A percentile compares a stretch with the other conserved stretches of the same genome.
Conservation (phyloP, 306 rosid species). For the Begonia fuchsioides region DNA sequence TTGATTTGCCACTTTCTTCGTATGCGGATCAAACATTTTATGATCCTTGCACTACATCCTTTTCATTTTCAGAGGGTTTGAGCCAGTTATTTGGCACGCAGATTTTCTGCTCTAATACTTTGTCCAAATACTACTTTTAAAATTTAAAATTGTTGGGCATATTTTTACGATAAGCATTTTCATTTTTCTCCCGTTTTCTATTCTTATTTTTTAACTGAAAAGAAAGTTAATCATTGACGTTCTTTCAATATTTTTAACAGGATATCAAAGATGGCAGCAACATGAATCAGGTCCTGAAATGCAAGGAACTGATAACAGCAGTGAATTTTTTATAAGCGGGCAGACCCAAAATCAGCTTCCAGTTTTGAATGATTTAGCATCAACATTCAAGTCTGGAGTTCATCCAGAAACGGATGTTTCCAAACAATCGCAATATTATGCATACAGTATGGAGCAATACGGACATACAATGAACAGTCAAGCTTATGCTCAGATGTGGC, state of each 20-base stretch:
- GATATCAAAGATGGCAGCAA: too few relatives aligned
- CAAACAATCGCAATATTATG: slow-evolving; percentile 21
- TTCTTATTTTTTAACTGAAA: too few relatives aligned
- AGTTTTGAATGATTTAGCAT: slow-evolving; percentile 22
- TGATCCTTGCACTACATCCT: slow-evolving; percentile 34
- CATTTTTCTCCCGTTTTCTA: too few relatives aligned
- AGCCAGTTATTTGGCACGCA: too few relatives aligned
- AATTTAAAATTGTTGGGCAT: too few relatives aligned
- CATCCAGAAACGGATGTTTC: slow-evolving; percentile 20
- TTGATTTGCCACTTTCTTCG: too few relatives aligned
- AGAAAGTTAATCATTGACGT: too few relatives aligned
- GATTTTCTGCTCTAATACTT: too few relatives aligned
- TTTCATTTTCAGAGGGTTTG: slow-evolving; percentile 6
- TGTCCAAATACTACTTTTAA: too few relatives aligned
- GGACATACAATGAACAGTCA: slow-evolving; percentile 40
- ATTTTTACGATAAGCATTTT: too few relatives aligned
- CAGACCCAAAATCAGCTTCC: slow-evolving; percentile 31
- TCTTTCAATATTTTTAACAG: too few relatives aligned
- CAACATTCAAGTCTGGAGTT: slow-evolving; percentile 32
- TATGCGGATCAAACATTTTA: slow-evolving; percentile 20
- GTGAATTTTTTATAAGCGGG: too few relatives aligned
- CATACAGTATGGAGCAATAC: slow-evolving; percentile 37
- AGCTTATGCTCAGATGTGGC: slow-evolving; percentile 68
- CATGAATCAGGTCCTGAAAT: background rate
- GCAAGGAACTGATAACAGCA: background rate